Evolutionary conservation across 257 asterid genomes (phyloP).

Genomic region (Verbascum thapsus): DNA sequence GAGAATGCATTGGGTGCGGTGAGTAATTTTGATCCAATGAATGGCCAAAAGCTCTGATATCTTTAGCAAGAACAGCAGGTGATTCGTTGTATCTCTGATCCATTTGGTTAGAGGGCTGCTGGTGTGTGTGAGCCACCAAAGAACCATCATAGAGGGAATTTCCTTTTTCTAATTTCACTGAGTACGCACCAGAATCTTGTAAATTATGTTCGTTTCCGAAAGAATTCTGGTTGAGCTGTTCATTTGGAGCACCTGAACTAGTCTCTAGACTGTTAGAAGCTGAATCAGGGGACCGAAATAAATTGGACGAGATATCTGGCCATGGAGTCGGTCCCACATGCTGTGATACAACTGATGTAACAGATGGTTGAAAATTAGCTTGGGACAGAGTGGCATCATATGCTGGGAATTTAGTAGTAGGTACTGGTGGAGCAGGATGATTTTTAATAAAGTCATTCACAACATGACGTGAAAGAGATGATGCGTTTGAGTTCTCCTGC

Average conservation of each 20-base stretch:
- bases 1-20: slow-evolving; percentile 36
- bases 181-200: slow-evolving; percentile 24
- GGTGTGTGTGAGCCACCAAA: slow-evolving; percentile 18
- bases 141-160: slow-evolving; percentile 30
- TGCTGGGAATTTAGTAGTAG: slow-evolving; percentile 31
- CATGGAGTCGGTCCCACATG: too few species aligned
- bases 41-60: slow-evolving; percentile 36
- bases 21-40: slow-evolving; percentile 41
- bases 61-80: slow-evolving; percentile 27
- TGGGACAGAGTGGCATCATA: slow-evolving; percentile 25
- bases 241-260: slow-evolving; percentile 32
- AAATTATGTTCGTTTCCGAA: slow-evolving; percentile 29
- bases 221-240: slow-evolving; percentile 30
- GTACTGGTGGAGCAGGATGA: slow-evolving; percentile 32
- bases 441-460: slow-evolving; percentile 37
- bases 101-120: slow-evolving; percentile 35
- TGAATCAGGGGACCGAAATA: slow-evolving; percentile 44
- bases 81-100: slow-evolving; percentile 33
- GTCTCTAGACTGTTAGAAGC: slow-evolving; percentile 38
- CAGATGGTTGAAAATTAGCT: too few species aligned
- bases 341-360: too few species aligned
- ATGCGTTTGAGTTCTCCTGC: slow-evolving; percentile 50
- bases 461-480: slow-evolving; percentile 36
- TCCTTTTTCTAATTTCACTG: slow-evolving; percentile 29
- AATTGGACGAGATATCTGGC: slow-evolving; percentile 29